A percentile compares a stretch with the other conserved stretches of the same genome.
Evolutionary conservation across 331 rosid genomes (phyloP).

Genomic region (Stylosanthes scabra): DNA sequence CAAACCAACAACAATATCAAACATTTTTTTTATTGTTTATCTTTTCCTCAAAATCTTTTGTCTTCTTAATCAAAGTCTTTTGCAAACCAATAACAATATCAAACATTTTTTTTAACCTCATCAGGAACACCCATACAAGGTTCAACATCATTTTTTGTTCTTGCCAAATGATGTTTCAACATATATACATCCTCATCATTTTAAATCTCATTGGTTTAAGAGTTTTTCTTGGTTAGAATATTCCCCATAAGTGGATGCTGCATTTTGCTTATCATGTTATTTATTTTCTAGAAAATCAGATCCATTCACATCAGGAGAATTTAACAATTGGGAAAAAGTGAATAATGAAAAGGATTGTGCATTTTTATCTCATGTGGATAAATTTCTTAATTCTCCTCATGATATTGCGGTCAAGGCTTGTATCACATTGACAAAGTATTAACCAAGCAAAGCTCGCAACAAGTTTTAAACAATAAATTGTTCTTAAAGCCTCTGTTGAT

Average conservation of each 20-base stretch:
- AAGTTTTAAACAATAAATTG: too few species aligned
- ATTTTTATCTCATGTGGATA: slow-evolving; percentile 2
- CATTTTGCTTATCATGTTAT: neutral
- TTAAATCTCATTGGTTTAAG: slow-evolving; percentile 2
- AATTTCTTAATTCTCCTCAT: neutral
- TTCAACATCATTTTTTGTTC: too few species aligned
- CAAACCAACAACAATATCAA: too few species aligned
- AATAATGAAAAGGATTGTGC: neutral
- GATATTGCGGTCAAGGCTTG: too few species aligned
- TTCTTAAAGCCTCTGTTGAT: neutral
- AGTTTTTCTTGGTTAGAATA: neutral
- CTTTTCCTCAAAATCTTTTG: too few species aligned
- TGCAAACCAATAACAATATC: too few species aligned
- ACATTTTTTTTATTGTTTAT: too few species aligned
- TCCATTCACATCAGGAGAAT: neutral
- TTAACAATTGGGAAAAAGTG: neutral
- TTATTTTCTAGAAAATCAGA: neutral
- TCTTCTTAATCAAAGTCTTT: too few species aligned
- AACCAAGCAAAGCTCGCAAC: neutral
- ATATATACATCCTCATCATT: neutral
- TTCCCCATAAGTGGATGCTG: neutral
- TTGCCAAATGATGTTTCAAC: too few species aligned
- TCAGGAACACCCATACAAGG: too few species aligned
- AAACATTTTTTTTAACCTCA: too few species aligned
- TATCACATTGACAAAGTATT: neutral